A percentile compares a stretch with the other conserved stretches of the same genome.
Conservation (phyloP, 306 rosid genomes). For the Cicer bijugum region DNA sequence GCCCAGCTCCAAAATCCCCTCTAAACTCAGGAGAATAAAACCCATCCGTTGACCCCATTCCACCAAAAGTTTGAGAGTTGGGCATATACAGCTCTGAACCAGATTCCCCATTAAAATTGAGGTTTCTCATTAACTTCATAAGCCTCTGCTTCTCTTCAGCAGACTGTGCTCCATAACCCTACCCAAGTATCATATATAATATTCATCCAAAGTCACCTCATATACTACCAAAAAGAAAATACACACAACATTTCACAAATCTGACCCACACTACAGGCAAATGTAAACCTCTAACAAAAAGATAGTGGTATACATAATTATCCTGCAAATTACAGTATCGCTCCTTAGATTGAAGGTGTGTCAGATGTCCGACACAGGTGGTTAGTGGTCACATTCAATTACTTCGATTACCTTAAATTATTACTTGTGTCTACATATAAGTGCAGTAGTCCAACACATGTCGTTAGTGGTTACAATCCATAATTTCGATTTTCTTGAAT, state of each 20-base stretch:
- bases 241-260: constrained; percentile 14
- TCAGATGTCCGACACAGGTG: no score
- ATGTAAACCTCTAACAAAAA: constrained; percentile 7
- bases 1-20: constrained; percentile 98
- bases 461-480: no score
- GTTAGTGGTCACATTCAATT: no score
- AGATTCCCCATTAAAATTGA: constrained; percentile 89
- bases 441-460: no score
- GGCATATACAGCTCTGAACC: constrained; percentile 78
- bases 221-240: constrained; percentile 14
- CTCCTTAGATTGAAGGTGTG: not conserved
- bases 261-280: constrained; percentile 24
- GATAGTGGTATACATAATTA: not conserved
- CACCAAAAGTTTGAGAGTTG: constrained; percentile 68
- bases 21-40: constrained; percentile 81
- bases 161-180: constrained; percentile 98
- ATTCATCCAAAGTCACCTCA: constrained; percentile 37
- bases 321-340: constrained; percentile 17
- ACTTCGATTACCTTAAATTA: no score
- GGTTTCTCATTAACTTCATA: constrained; percentile 88
- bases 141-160: constrained; percentile 99
- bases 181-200: constrained; percentile 31
- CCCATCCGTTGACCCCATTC: constrained; percentile 69
- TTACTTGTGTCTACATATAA: no score
- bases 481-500: no score